A percentile compares a stretch with the other conserved stretches of the same genome.
Evolutionary conservation across 192 early-diverging fungal species (phyloP).

Genomic region (Coemansia sp.): DNA sequence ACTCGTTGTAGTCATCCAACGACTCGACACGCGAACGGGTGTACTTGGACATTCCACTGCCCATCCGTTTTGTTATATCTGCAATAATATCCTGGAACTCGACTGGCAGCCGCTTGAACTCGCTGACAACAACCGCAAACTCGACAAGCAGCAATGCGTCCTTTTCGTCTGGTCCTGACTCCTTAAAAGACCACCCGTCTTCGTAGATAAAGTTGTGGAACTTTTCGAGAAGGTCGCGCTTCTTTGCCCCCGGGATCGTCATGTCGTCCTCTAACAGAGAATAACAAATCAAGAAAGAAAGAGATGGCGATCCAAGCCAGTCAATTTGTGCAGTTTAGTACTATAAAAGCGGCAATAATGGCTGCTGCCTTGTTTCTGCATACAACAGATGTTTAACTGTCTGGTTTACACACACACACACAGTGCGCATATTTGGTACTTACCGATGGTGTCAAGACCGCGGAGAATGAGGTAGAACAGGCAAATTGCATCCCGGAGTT

Average conservation of each 20-base stretch:
- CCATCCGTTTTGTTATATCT: conserved; percentile 91
- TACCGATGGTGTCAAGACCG: conserved; percentile 92
- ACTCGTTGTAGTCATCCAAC: conserved; percentile 88
- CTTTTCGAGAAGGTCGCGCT: conserved; percentile 69
- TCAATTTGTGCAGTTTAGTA: no score
- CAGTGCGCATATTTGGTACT: not conserved
- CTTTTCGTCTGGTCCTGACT: conserved; percentile 91
- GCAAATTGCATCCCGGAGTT: conserved; percentile 81
- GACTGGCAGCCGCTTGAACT: conserved; percentile 71
- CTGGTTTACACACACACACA: not conserved
- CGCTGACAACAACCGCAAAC: conserved; percentile 85
- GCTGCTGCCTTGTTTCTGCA: not conserved
- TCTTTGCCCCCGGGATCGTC: conserved; percentile 75
- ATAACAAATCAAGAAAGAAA: conserved; percentile 6
- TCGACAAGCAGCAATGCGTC: conserved; percentile 86
- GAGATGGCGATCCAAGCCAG: not conserved
- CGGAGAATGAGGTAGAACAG: conserved; percentile 95
- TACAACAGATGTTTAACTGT: not conserved
- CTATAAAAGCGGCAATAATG: no score
- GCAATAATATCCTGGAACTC: conserved; percentile 85
- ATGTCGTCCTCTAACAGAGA: conserved; percentile 86
- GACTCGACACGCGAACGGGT: conserved; percentile 64
- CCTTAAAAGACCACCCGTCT: conserved; percentile 75
- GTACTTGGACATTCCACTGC: conserved; percentile 93
- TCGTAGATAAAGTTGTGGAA: conserved; percentile 83